Conservation (phyloP, 305 asterid genomes). For the Ajuga reptans region DNA sequence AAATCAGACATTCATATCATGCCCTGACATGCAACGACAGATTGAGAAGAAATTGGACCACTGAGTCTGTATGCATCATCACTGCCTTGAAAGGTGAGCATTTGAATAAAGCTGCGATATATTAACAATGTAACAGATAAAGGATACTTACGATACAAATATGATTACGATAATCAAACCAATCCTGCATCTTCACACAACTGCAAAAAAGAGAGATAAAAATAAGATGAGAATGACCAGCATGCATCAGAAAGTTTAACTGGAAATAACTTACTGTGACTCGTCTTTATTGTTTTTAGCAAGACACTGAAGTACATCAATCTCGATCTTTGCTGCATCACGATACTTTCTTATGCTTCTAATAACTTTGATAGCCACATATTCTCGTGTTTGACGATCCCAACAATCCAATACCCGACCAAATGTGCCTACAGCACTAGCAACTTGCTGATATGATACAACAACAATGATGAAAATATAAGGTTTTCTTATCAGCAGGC, state of each 20-base stretch:
- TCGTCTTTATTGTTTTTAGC: constrained; percentile 33
- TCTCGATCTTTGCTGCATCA: constrained; percentile 52
- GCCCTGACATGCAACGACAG: constrained; percentile 5
- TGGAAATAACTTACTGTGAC: constrained; percentile 33
- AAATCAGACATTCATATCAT: background rate
- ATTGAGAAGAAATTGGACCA: background rate
- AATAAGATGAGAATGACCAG: background rate
- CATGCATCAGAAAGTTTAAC: background rate
- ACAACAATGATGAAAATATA: constrained; percentile 50
- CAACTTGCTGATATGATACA: constrained; percentile 56
- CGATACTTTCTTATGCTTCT: constrained; percentile 54
- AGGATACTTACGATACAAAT: constrained; percentile 48
- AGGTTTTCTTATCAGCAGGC: constrained; percentile 51
- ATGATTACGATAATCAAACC: constrained; percentile 60
- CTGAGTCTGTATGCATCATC: constrained; percentile 1
- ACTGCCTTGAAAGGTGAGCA: background rate
- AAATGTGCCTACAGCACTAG: constrained; percentile 72
- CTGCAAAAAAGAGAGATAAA: constrained; percentile 27
- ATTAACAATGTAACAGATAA: background rate
- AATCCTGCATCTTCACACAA: constrained; percentile 48
- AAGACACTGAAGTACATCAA: constrained; percentile 42
- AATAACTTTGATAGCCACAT: constrained; percentile 51
- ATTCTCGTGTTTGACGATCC: constrained; percentile 49
- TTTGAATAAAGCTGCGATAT: background rate
- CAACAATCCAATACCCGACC: constrained; percentile 68